These are phyloP conservation scores for Citrus mangshanensis DNA, from an alignment of 345 rosid species.

Conservation along the genomic window DNA sequence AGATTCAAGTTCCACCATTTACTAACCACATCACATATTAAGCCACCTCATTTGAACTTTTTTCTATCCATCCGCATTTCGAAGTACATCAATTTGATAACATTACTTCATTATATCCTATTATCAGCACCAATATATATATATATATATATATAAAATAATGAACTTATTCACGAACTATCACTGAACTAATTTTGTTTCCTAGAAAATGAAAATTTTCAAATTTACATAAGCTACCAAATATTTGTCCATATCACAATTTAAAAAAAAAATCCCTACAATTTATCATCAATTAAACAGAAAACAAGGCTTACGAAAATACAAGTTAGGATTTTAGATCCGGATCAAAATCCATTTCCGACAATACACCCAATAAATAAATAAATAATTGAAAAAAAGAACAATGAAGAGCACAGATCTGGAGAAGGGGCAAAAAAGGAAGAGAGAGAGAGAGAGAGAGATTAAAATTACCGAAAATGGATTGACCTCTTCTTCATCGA, in stretches of 20 bases:
- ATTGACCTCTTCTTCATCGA: constrained; percentile 93
- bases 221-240: neutral
- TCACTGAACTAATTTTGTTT: neutral
- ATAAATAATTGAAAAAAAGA: neutral
- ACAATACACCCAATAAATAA: neutral
- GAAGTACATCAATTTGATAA: neutral
- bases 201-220: neutral
- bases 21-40: neutral
- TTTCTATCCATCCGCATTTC: neutral
- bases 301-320: too few relatives aligned
- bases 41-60: neutral
- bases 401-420: constrained; percentile 29
- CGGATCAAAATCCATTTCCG: neutral
- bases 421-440: constrained; percentile 5
- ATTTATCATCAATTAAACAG: too few relatives aligned
- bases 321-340: neutral
- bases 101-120: neutral
- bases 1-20: neutral
- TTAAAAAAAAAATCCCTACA: neutral
- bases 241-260: neutral
- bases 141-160: too few relatives aligned
- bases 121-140: fast-evolving
- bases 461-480: constrained; percentile 72
- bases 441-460: neutral
- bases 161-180: neutral